Evolutionary conservation across 129 eudicot species (phyloP), one percentile per base, ranked within the genome.

Genomic region (Flaveria trinervia): DNA sequence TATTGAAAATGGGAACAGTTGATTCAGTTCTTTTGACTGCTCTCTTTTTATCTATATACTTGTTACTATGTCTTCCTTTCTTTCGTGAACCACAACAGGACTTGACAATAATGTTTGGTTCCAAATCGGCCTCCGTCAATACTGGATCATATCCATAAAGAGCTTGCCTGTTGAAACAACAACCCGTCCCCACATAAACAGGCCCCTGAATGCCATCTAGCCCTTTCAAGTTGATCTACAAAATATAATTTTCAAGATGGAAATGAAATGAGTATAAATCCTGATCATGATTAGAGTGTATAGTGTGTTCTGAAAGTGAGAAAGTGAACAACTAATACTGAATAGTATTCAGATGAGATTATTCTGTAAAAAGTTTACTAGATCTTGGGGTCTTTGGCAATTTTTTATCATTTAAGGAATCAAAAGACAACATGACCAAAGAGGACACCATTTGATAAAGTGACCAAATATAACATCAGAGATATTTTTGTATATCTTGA

Each of bases 151-250:
- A 82, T 66, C 91, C 91, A 72, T 87, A 87, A 44, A 87, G 85
- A 74, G 91, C 91, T 72, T 80, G 86, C 71, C 91, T 79, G 80
- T 85, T 84, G 77, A 87, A 87, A 73, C 88, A 85, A 68, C 91
- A 87, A 60, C 91, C 91, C 52, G 91, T 87, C 51, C 91, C 91
- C 80, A 87, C 91, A 26, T 87, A 87, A 11, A 87, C 88, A 0
- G 91, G 91, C 4, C 91, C 91, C 70, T 87, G 91, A 66, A 87
- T 79, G 36, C 91, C 91, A 79, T 87, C 91, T 18, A 84, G 77
- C 78, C 91, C 91, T 70, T 87, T 87, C 91, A 87, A 81, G 80
- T 87, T 87, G 68, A 87, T 82, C 91, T 87, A 83, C 80, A 74
- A 45, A 30, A 23, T 4, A 49, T 46, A 79, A 55, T 51, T 48